Conservation (phyloP, 345 rosid genomes). For the Salix koriyanagi region DNA sequence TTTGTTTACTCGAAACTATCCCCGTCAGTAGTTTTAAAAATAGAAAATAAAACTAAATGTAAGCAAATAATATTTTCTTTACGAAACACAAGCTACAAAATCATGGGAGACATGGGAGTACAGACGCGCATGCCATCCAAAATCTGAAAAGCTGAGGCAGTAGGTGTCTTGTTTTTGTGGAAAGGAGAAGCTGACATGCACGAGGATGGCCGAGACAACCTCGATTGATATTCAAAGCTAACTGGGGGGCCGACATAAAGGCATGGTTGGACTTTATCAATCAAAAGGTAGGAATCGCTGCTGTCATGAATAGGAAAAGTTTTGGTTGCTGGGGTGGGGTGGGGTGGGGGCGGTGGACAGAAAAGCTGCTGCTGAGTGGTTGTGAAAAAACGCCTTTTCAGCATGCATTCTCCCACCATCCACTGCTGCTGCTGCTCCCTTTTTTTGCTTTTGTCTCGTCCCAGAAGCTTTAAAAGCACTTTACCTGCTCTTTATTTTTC, state of each 20-base stretch:
- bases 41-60: too few relatives aligned
- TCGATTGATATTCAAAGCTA: background rate
- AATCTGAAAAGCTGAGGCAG: background rate
- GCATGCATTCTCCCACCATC: background rate
- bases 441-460: background rate
- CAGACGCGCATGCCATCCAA: background rate
- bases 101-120: background rate
- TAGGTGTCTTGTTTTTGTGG: background rate
- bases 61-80: too few relatives aligned
- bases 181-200: background rate
- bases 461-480: background rate
- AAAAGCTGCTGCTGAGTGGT: background rate
- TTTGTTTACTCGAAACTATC: too few relatives aligned
- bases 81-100: too few relatives aligned
- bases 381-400: background rate
- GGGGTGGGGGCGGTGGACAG: background rate
- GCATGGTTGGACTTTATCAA: background rate
- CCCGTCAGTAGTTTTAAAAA: too few relatives aligned
- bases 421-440: background rate
- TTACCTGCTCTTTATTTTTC: background rate
- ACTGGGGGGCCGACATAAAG: background rate
- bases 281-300: background rate
- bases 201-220: background rate
- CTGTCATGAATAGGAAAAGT: background rate
- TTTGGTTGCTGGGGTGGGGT: background rate